These are phyloP conservation scores for Akanthomyces lecanii DNA, from an alignment of 2,329 filamentous ascomycete species.

Conservation along the genomic window DNA sequence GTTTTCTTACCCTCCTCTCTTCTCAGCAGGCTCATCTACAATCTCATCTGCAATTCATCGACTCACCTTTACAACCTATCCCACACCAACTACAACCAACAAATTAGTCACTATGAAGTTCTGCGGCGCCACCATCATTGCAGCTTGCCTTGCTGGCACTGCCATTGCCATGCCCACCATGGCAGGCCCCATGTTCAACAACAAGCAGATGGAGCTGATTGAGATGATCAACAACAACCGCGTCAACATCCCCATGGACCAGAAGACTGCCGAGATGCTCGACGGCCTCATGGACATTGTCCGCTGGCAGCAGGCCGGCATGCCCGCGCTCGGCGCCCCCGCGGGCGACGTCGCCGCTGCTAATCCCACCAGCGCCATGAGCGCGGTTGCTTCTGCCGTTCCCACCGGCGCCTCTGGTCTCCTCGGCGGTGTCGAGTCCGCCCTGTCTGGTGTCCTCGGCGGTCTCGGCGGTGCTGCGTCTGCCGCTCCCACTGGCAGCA, in stretches of 20 bases:
- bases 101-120: slow-evolving; percentile 9
- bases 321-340: slow-evolving; percentile 9
- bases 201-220: slow-evolving; percentile 1
- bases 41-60: neutral
- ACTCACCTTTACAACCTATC: neutral
- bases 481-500: no score
- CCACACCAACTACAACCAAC: neutral
- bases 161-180: slow-evolving; percentile 4
- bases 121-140: neutral
- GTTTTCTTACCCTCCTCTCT: neutral
- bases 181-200: neutral
- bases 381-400: neutral
- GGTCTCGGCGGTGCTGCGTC: no score
- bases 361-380: neutral
- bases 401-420: neutral
- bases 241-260: neutral
- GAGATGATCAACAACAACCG: slow-evolving; percentile 8
- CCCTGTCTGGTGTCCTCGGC: neutral
- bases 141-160: slow-evolving; percentile 8
- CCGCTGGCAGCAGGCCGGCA: neutral
- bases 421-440: neutral
- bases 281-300: neutral
- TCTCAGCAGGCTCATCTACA: neutral
- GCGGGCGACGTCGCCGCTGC: neutral
- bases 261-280: neutral